Evolutionary conservation across 176 grass and related monocot species (phyloP), one percentile per base, ranked within the genome.

Genomic region (Aegilops umbellulata): DNA sequence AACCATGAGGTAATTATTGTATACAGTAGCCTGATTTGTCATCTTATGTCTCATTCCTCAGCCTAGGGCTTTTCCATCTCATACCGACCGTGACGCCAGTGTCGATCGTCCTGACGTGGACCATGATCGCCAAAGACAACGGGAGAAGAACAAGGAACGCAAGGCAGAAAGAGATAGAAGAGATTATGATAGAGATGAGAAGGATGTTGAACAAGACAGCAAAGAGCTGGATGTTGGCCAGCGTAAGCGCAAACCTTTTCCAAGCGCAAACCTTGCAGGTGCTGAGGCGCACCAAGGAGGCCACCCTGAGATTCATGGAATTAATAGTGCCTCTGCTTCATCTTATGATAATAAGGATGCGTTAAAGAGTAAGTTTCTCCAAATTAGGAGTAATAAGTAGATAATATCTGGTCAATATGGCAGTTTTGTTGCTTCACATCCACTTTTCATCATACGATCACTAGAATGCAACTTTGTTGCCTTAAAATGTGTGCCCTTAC

Each of bases 41-140:
- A 44, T 58, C 8, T 58, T 84, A 71, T 71, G 5, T 66, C 19
- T 83, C 65, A 53, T 72, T 91, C 27, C 90, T 88, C 90, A 99
- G 96, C 72, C 72, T 29, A 92, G 89, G 73, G 11, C 91, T 86
- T 92, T 92, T 82, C 83, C 69, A 39, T 58, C 76, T 4, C 96
- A 92, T 83, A 64, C 81, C 75, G 97, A 99, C 57, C 90, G 90
- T 11, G 94, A 99, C 69, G 86, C 89, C 65, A 99, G 94, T 69
- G 92, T 96, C 6, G 97, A 99, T 87, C 93, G 86, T 60, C 90
- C 94, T 86, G 97, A 99, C 35, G 81, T 85, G 66, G 97, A 99
- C 65, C 92, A 99, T 88, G 92, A 96, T 82, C 91, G 90, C 36
- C 90, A 96, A 62, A 90, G 84, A 91, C 92, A 90, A 77, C 92